Conservation (phyloP, 140 eudicot genomes). For the Erigeron philadelphicus region DNA sequence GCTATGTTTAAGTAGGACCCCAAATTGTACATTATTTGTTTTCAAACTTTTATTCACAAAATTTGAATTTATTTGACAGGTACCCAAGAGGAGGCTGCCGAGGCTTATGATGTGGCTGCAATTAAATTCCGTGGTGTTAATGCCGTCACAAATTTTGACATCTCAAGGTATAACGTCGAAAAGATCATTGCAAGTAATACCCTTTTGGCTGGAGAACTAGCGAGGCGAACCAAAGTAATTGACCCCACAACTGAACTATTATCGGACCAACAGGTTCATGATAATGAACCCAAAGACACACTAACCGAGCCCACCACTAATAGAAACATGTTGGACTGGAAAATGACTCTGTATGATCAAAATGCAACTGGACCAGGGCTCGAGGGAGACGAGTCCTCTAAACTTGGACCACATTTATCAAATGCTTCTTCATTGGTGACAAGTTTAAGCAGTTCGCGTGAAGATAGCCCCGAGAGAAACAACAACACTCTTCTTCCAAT, state of each 20-base stretch:
- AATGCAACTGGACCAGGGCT: conserved; percentile 17
- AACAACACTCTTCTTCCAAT: conserved; percentile 33
- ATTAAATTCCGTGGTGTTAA: conserved; percentile 76
- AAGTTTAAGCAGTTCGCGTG: conserved; percentile 63
- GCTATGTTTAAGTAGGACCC: conserved; percentile 32
- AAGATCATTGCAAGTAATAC: conserved; percentile 72
- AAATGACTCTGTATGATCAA: conserved; percentile 35
- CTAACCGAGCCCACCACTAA: conserved; percentile 24
- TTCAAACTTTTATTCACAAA: not conserved
- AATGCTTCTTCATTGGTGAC: conserved; percentile 43
- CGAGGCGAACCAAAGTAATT: conserved; percentile 52
- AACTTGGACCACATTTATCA: conserved; percentile 47
- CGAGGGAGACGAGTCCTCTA: conserved; percentile 34
- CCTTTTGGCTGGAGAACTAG: conserved; percentile 71
- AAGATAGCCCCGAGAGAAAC: conserved; percentile 69
- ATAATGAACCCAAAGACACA: conserved; percentile 18
- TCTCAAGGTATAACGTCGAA: conserved; percentile 68
- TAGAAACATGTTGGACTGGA: conserved; percentile 38
- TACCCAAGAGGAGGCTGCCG: conserved; percentile 97
- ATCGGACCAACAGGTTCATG: conserved; percentile 20
- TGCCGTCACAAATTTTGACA: conserved; percentile 82
- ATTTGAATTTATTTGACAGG: conserved; percentile 34
- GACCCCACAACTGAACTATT: conserved; percentile 15
- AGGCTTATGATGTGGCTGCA: conserved; percentile 92
- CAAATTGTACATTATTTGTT: conserved; percentile 12